These are phyloP conservation scores for Setaria italica DNA, from an alignment of 202 grass and related monocot genomes.

Conservation along the genomic window DNA sequence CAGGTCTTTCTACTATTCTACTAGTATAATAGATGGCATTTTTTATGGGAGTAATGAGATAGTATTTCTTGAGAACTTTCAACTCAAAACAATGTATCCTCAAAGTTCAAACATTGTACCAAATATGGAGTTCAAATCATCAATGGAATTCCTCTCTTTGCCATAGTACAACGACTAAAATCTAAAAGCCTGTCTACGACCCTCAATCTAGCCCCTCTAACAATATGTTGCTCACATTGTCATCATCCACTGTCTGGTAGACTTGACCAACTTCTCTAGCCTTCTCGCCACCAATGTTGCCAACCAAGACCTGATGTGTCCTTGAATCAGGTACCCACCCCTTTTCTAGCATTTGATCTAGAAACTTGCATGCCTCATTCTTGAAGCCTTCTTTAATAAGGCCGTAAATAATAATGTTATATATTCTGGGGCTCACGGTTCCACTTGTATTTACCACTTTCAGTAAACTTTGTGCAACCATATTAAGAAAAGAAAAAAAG, in stretches of 20 bases:
- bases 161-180: background rate
- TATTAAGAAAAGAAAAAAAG: slow-evolving; percentile 53
- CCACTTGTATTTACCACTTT: slow-evolving; percentile 48
- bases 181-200: background rate
- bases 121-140: slow-evolving; percentile 21
- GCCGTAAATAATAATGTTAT: slow-evolving; percentile 62
- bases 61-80: background rate
- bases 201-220: slow-evolving; percentile 60
- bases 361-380: slow-evolving; percentile 60
- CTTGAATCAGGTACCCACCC: slow-evolving; percentile 69
- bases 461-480: slow-evolving; percentile 56
- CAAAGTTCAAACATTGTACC: background rate
- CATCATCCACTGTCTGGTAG: slow-evolving; percentile 33
- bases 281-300: slow-evolving; percentile 32
- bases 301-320: slow-evolving; percentile 60
- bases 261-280: slow-evolving; percentile 26
- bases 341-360: slow-evolving; percentile 71
- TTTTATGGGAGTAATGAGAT: background rate
- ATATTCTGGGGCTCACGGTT: slow-evolving; percentile 53
- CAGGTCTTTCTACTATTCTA: background rate
- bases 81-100: background rate
- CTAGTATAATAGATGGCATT: background rate
- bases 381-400: slow-evolving; percentile 72
- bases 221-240: slow-evolving; percentile 67
- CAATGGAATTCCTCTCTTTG: background rate